Base-by-base conservation (phyloP, 1,284 basidiomycete species). In the Sporisorium scitamineum region DNA sequence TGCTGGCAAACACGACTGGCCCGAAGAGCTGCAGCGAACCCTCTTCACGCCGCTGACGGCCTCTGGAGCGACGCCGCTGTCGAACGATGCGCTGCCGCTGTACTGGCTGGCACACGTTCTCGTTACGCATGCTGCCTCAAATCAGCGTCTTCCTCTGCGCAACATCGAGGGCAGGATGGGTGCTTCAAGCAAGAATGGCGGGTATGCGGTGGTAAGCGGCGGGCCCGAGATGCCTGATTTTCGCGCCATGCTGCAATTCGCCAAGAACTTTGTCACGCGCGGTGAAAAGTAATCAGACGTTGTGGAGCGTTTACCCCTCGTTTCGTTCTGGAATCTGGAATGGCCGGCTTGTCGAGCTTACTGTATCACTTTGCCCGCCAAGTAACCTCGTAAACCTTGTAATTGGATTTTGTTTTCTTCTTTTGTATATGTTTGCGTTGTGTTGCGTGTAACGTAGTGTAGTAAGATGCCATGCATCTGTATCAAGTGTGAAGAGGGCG, bases 41-140 rank as follows among this genome's bases (percentile, higher is more conserved):
- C 52, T 78, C n/a, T 81, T 80, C 41, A 78, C 78, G 20, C 69
- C 72, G 6, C 70, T 75, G 20, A 82, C 80, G 1, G 79, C 80
- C 1, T 80, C 79, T 6, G 80, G 80, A 9, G 80, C 77, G 5
- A 79, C 71, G n/a, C 67, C 80, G 31, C 68, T 82, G 11, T 76
- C 73, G 37, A 74, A 82, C 59, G 80, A 82, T 47, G 80, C 80
- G 7, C 55, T 82, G 55, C 80, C 80, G 6, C 61, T 82, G 56
- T 82, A 79, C 55, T 82, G 80, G 80, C 73, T 81, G 8, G 61
- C 69, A 1, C 77, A 81, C 31, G 80, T 81, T 29, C 69, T 81
- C 2, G 74, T 81, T 29, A 80, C 72, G 42, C 80, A 81, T 44
- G 78, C 76, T 27, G 64, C 69, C 3, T 71, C 65, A 26, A 65